phyloP scores from a whole-genome alignment of 306 rosid species.

The Begonia loranthoides region DNA sequence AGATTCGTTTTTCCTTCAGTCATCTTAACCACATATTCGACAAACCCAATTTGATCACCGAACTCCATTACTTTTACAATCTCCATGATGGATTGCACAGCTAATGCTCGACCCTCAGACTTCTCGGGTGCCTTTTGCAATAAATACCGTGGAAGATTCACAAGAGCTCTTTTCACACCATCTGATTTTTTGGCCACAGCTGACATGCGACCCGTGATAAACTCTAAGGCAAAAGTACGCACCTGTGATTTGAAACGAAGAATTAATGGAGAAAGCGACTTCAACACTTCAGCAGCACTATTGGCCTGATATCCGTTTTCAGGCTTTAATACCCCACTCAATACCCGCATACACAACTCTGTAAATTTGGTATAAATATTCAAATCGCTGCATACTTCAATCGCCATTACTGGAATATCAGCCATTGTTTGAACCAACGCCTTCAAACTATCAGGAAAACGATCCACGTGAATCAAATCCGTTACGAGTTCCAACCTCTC shows the following conservation, averaged over 20 bases:
- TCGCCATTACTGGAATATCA: conserved; percentile 36
- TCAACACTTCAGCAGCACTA: conserved; percentile 64
- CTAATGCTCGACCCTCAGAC: conserved; percentile 65
- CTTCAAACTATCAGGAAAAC: conserved; percentile 72
- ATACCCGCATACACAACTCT: conserved; percentile 30
- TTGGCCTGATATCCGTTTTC: conserved; percentile 46
- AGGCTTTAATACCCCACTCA: conserved; percentile 41
- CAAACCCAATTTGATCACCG: conserved; percentile 55
- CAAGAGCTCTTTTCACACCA: conserved; percentile 52
- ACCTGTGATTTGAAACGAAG: conserved; percentile 48
- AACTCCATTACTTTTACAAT: conserved; percentile 36
- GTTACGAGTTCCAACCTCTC: conserved; percentile 44
- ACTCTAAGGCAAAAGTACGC: conserved; percentile 45
- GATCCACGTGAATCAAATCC: conserved; percentile 59
- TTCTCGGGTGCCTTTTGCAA: conserved; percentile 61
- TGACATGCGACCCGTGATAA: conserved; percentile 28
- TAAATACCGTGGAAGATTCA: conserved; percentile 64
- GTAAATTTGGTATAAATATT: conserved; percentile 26
- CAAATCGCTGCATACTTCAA: conserved; percentile 24
- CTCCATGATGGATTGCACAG: conserved; percentile 70
- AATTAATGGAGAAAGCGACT: conserved; percentile 37
- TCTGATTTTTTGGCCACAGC: conserved; percentile 12
- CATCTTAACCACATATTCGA: conserved; percentile 59
- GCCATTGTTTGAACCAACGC: conserved; percentile 50
- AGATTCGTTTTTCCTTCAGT: conserved; percentile 51